Conservation (phyloP, 495 filamentous ascomycete genomes). For the Thermothielavioides terrestris region DNA sequence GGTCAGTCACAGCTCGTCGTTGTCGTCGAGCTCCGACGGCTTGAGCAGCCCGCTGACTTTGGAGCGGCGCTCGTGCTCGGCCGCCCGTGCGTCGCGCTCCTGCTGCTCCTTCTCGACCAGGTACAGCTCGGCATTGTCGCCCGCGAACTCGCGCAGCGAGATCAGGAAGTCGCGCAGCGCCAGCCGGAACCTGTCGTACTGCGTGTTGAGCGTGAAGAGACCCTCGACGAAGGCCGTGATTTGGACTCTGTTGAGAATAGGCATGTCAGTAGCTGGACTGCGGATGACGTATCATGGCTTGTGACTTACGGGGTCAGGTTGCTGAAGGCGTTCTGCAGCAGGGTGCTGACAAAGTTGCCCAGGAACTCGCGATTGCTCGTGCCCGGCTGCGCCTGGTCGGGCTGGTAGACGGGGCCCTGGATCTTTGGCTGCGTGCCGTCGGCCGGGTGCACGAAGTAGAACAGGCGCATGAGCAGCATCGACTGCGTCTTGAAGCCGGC, state of each 20-base stretch:
- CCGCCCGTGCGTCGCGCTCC: conserved; percentile 64
- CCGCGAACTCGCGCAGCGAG: conserved; percentile 91
- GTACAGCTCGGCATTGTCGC: conserved; percentile 87
- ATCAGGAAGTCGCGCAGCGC: conserved; percentile 78
- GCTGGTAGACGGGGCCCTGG: conserved; percentile 80
- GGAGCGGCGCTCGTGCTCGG: conserved; percentile 78
- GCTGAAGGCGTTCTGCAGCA: conserved; percentile 86
- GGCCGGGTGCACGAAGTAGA: conserved; percentile 71
- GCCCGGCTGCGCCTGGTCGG: conserved; percentile 67
- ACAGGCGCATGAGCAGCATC: conserved; percentile 87
- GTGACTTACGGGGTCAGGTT: conserved; percentile 84
- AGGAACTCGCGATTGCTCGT: conserved; percentile 87
- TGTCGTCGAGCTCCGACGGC: conserved; percentile 89
- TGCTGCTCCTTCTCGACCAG: conserved; percentile 87
- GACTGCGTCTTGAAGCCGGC: conserved; percentile 97
- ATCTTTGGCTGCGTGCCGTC: conserved; percentile 66
- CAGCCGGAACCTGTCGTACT: conserved; percentile 16
- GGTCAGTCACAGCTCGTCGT: conserved; percentile 84
- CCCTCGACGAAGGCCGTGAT: conserved; percentile 59
- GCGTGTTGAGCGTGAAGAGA: conserved; percentile 19
- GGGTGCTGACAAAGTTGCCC: conserved; percentile 68
- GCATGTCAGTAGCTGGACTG: no score
- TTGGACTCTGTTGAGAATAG: conserved; percentile 59
- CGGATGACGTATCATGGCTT: no score
- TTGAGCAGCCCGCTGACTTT: conserved; percentile 89